Evolutionary conservation across 106 monocot genomes (phyloP), one percentile per base, ranked within the genome.

Genomic region (Apostasia ramifera): DNA sequence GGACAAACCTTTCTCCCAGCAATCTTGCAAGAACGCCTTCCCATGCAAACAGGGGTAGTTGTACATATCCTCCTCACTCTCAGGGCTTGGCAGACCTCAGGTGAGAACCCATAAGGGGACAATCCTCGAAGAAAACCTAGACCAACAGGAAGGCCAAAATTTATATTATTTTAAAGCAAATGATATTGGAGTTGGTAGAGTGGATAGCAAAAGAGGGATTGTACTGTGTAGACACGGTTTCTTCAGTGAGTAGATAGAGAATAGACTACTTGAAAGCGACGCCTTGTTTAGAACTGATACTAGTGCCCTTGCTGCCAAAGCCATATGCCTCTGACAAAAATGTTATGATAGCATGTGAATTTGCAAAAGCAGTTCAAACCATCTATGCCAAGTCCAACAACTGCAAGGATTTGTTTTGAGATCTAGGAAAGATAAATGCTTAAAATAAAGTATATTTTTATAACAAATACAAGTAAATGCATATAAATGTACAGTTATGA

Each of bases 21-120:
- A 59, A 89, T 89, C 77, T 89, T 89, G 77, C 85, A 85, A 59
- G 89, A 89, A 8, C 89, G 85, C 57, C 89, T 73, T 15, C 89
- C 89, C 89, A 89, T 89, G 55, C 82, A 80, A 73, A 89, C 69
- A 55, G 85, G 79, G 52, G 42, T 42, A 38, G 79, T 69, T 15
- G 85, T 74, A 66, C 77, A 85, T 78, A 89, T 82, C 82, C 69
- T 74, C 54, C 85, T 77, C 66, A 37, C 52, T 49, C 70, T 63
- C 66, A 67, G 50, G 41, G 55, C 53, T 10, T 44, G 44, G n/a
- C 73, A 71, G 15, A 51, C 38, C 4, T 51, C 70, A 11, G 41
- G 44, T 8, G 54, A 53, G 3, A 44, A 15, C 0, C 15, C 9
- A 44, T 41, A 59, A 47, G 41, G 2, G 38, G 47, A 60, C 14